Evolutionary conservation across 2,329 filamentous ascomycete genomes (phyloP), one percentile per base, ranked within the genome.

Genomic region (Cercospora zeina): DNA sequence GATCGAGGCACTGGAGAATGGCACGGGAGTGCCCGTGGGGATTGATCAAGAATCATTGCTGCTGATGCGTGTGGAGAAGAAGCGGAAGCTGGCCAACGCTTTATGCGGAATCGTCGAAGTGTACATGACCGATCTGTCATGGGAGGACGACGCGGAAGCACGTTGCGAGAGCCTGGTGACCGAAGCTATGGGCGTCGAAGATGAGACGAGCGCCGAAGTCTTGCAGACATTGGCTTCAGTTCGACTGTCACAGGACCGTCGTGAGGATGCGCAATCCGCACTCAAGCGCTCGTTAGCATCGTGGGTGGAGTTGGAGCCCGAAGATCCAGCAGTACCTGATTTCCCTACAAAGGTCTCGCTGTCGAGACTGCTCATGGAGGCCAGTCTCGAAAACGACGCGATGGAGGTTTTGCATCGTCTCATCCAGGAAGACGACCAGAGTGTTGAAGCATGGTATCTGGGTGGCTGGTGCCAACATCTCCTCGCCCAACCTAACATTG

Each of bases 361-460:
- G 60, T 85, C 90, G 13, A 83, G 95, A 63, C 80, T 99, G 67
- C 80, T 99, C 54, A 93, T 99, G 83, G 95, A 97, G 78, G 90
- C 91, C 14, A 88, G 88, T 66, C 85, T 96, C 85, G 89, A 96
- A 75, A 84, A 89, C 55, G 89, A 93, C 65, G 93, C 95, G 0
- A 85, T 96, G 62, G 85, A 89, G 61, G 92, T 97, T 2, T 80
- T 97, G 58, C 91, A 96, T 74, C 82, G 91, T 58, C 80, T 99
- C 58, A 86, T 96, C 39, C 81, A 85, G 36, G 95, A 99, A 74
- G 93, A 99, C 68, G 96, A 99, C 73, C 84, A 89, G 72, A 96
- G 93, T 75, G 90, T 99, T 19, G 95, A 99, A 77, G 89, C 91
- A 16, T 97, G 93, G 92, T 99, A 99, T 78, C 82, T 99, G 4